These are phyloP conservation scores for Lactifluus echinatus DNA, from an alignment of 768 basidiomycete species.

Conservation along the genomic window DNA sequence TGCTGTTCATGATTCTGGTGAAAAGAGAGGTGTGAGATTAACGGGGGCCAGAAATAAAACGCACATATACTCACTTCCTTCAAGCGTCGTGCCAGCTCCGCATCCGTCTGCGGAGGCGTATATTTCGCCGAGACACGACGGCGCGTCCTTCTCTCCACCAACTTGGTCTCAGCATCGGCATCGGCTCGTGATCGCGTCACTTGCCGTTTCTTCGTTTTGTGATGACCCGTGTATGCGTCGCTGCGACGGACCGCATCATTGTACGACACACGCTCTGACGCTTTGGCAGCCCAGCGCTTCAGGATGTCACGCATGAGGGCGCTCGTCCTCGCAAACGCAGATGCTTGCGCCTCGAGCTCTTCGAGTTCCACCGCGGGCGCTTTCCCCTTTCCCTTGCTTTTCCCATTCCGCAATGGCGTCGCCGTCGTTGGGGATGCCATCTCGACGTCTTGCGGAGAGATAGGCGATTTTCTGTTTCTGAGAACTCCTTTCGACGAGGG, in stretches of 20 bases:
- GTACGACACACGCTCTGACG: constrained; percentile 11
- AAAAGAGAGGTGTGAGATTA: neutral
- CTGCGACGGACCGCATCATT: constrained; percentile 51
- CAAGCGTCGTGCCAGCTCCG: constrained; percentile 54
- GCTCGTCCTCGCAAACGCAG: neutral
- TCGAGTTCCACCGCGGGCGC: neutral
- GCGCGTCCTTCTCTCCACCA: constrained; percentile 27
- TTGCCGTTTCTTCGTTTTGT: constrained; percentile 28
- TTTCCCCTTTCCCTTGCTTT: constrained; percentile 14
- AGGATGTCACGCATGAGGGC: constrained; percentile 2
- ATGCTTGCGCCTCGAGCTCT: constrained; percentile 7
- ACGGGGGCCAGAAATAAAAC: neutral
- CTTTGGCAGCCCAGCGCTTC: constrained; percentile 11
- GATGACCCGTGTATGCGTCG: constrained; percentile 53
- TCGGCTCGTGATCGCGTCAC: constrained; percentile 10
- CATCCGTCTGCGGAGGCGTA: constrained; percentile 48
- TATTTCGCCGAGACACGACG: constrained; percentile 37
- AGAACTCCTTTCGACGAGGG: neutral
- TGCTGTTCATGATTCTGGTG: constrained; percentile 64
- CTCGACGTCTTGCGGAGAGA: constrained; percentile 12
- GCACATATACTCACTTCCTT: constrained; percentile 45
- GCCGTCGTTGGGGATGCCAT: constrained; percentile 12
- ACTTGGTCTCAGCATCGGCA: constrained; percentile 18
- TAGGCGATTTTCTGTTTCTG: neutral
- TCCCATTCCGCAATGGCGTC: constrained; percentile 4